These are phyloP conservation scores for Heterobasidion annosum DNA, from an alignment of 1,284 basidiomycete species.

Conservation along the genomic window DNA sequence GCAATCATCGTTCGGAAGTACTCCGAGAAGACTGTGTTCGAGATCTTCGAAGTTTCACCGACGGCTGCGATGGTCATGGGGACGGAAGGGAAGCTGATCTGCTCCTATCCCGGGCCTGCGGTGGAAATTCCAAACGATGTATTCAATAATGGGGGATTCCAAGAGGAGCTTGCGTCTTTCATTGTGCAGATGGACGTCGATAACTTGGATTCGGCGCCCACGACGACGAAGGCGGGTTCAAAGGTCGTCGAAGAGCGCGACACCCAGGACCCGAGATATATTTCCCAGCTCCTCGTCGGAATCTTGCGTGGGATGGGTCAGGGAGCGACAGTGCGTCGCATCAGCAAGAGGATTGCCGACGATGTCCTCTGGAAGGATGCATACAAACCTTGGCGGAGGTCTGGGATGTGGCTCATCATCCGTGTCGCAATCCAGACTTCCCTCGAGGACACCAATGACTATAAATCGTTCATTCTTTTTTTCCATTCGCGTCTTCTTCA, in stretches of 20 bases:
- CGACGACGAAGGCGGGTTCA: slow-evolving; percentile 16
- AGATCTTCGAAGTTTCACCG: slow-evolving; percentile 33
- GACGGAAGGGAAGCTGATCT: slow-evolving; percentile 26
- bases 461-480: slow-evolving; percentile 38
- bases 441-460: slow-evolving; percentile 19
- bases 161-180: slow-evolving; percentile 20
- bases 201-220: slow-evolving; percentile 8
- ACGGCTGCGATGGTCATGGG: slow-evolving; percentile 23
- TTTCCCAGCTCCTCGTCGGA: slow-evolving; percentile 30
- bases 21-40: slow-evolving; percentile 19
- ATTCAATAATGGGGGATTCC: slow-evolving; percentile 19
- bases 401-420: slow-evolving; percentile 35
- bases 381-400: slow-evolving; percentile 34
- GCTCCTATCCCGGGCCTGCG: slow-evolving; percentile 23
- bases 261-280: slow-evolving; percentile 28
- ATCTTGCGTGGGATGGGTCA: slow-evolving; percentile 26
- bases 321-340: slow-evolving; percentile 18
- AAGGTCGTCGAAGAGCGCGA: slow-evolving; percentile 18
- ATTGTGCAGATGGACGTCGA: slow-evolving; percentile 23
- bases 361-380: slow-evolving; percentile 33
- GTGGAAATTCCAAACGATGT: slow-evolving; percentile 23
- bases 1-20: slow-evolving; percentile 27
- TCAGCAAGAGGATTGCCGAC: slow-evolving; percentile 33
- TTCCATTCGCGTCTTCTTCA: slow-evolving; percentile 20
- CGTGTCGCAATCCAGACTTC: slow-evolving; percentile 35